These are phyloP conservation scores for Aureobasidium sp. DNA, from an alignment of 2,329 filamentous ascomycete species.

Conservation along the genomic window DNA sequence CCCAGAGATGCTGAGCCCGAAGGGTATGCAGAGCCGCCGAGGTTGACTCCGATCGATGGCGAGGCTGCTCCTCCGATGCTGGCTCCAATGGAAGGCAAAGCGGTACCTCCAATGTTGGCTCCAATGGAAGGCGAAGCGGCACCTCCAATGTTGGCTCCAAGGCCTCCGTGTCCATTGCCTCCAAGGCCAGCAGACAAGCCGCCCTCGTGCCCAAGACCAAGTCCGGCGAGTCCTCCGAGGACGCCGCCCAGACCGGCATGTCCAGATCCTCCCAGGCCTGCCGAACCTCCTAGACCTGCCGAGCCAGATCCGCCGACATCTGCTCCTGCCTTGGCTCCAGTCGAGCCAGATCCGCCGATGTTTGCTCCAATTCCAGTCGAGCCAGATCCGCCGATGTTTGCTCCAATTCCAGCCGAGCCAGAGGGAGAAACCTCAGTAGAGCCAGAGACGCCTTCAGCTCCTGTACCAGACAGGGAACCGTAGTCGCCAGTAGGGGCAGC, in stretches of 20 bases:
- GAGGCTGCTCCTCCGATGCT: not conserved
- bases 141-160: not conserved
- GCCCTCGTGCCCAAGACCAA: not conserved
- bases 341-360: not conserved
- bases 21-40: not conserved
- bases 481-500: conserved; percentile 16
- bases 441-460: not conserved
- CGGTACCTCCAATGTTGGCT: not conserved
- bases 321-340: not conserved
- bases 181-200: not conserved
- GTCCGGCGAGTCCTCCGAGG: not conserved
- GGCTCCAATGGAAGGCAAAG: not conserved
- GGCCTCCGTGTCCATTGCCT: not conserved
- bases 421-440: not conserved
- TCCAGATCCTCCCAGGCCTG: not conserved
- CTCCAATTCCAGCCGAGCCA: not conserved
- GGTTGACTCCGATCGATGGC: not conserved
- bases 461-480: conserved; percentile 7
- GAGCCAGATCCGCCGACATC: not conserved
- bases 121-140: not conserved
- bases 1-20: not conserved
- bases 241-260: not conserved
- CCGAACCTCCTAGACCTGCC: not conserved
- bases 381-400: not conserved
- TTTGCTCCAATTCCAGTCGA: not conserved